Percentiles rank a stretch among this genome's conserved stretches.
These are phyloP conservation scores for Urostyla sp. DNA, from an alignment of 73 alveolate genomes.

Conservation along the genomic window DNA sequence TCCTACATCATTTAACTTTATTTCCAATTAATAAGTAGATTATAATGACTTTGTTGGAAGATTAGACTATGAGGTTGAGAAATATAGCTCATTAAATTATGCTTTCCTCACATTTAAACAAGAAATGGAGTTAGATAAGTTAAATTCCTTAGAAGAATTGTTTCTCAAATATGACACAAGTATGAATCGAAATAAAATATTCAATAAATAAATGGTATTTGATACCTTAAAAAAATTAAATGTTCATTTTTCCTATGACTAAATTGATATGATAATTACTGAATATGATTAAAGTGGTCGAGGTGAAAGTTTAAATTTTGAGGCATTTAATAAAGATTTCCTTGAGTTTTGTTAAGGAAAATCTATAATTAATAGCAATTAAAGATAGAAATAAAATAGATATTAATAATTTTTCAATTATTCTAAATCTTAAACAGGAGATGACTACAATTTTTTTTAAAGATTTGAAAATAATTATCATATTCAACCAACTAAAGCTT, in stretches of 20 bases:
- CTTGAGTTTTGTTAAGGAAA: neutral
- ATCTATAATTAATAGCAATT: neutral
- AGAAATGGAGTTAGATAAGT: neutral
- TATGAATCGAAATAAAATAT: neutral
- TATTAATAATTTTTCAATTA: neutral
- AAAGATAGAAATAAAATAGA: too few relatives aligned
- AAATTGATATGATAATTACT: conserved; percentile 17
- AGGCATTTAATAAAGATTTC: conserved; percentile 19
- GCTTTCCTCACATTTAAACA: conserved; percentile 1
- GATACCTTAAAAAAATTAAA: neutral
- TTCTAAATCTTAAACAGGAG: neutral
- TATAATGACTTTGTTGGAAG: neutral
- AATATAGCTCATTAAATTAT: neutral
- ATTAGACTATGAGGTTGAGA: conserved; percentile 7
- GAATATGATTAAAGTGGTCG: conserved; percentile 27
- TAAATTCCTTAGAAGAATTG: neutral
- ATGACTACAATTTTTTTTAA: neutral
- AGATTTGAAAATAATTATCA: too few relatives aligned
- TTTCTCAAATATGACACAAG: conserved; percentile 7
- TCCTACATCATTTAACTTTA: neutral
- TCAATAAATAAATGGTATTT: conserved; percentile 10
- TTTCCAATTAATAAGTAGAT: neutral
- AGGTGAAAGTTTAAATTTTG: neutral
- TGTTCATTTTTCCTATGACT: neutral
- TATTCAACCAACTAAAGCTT: neutral